Evolutionary conservation across 306 rosid genomes (phyloP).

Genomic region (Elaeagnus macrophylla): DNA sequence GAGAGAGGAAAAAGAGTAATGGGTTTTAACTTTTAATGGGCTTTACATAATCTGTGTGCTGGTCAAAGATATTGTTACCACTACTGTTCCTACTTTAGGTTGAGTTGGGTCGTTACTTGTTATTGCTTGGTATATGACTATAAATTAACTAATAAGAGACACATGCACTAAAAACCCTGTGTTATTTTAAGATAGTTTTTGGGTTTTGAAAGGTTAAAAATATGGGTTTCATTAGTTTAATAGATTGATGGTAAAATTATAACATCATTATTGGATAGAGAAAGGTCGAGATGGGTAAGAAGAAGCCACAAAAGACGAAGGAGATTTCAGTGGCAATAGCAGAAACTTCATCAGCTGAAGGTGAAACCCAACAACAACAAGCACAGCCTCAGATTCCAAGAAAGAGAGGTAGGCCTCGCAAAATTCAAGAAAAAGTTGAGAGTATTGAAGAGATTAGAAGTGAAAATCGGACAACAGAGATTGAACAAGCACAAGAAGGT

Average conservation of each 20-base stretch:
- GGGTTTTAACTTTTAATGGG: too few relatives aligned
- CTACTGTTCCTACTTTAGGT: too few relatives aligned
- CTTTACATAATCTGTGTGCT: too few relatives aligned
- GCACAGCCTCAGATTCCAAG: constrained; percentile 42
- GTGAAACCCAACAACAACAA: constrained; percentile 20
- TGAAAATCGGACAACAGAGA: constrained; percentile 4
- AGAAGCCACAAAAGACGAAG: constrained; percentile 61
- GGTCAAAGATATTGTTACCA: too few relatives aligned
- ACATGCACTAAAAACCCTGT: too few relatives aligned
- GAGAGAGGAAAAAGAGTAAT: too few relatives aligned
- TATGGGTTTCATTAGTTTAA: neutral
- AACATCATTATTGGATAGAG: neutral
- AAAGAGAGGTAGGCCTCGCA: constrained; percentile 87
- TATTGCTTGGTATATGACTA: neutral
- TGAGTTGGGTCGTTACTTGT: neutral
- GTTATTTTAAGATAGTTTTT: too few relatives aligned
- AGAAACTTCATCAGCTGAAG: constrained; percentile 53
- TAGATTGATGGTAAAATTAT: neutral
- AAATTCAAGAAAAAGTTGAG: constrained; percentile 34
- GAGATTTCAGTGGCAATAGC: constrained; percentile 72
- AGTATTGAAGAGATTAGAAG: constrained; percentile 5
- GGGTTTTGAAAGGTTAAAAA: too few relatives aligned
- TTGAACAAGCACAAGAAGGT: constrained; percentile 8
- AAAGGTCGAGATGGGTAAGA: constrained; percentile 52
- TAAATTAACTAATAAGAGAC: too few relatives aligned